Evolutionary conservation across 2,329 filamentous ascomycete genomes (phyloP), one percentile per base, ranked within the genome.

Genomic region (Aspergillus pseudoviridinutans): DNA sequence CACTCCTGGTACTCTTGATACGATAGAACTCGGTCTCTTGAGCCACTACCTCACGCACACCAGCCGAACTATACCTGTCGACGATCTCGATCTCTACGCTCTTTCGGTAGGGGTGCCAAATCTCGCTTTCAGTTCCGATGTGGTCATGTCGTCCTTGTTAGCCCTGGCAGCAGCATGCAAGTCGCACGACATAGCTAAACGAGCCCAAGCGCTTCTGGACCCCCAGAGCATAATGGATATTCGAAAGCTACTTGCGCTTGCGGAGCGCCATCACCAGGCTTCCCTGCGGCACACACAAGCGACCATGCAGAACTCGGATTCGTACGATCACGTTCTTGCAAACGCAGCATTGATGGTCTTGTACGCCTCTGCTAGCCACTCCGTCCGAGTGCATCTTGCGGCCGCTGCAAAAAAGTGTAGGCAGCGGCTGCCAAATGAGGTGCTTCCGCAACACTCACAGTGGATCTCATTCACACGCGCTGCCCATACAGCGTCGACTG

Each of bases 341-440:
- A 77, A 77, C 52, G 74, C 76, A 0, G 71, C 76, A 0, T 58
- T 79, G 9, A 79, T 79, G 76, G 74, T 75, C 3, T 66, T 79
- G 25, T 78, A 78, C 20, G 74, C 69, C 0, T 75, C 71, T 0
- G 74, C 70, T 0, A 77, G 69, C 41, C 76, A 79, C 41, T 67
- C 62, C 12, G 62, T 74, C 8, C 71, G 76, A 1, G 72, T 78
- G 2, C 66, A 67, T 22, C 60, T 78, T 3, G 63, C 68, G 0
- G 63, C 65, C 20, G 61, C 60, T 4, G 66, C 68, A 14, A 61
- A 61, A 14, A 42, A 49, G 1, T 47, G 20, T 53, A 62, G 62
- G 6, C 57, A 50, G 6, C 50, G 49, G 17, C 55, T 70, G 14
- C 61, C 59, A 20, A 55, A 44, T n/a, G 65, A 71, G n/a, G 44